Percentiles rank a stretch among this genome's conserved stretches.
These are phyloP conservation scores for Cystobasidium slooffiae DNA, from an alignment of 1,284 basidiomycete genomes.

Conservation along the genomic window DNA sequence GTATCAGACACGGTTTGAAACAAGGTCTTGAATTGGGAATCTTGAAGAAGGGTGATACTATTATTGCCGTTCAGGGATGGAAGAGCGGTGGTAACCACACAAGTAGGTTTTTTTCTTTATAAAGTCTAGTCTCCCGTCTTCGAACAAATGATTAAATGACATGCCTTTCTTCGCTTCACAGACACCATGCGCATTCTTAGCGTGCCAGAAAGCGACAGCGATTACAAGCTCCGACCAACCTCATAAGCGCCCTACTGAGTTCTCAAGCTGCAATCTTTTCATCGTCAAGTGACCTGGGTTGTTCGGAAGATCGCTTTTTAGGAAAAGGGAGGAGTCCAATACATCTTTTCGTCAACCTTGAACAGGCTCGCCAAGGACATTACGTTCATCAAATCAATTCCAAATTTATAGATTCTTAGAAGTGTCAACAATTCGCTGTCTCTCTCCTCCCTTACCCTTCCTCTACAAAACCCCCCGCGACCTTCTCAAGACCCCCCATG, in stretches of 20 bases:
- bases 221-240: constrained; percentile 37
- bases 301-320: too few relatives aligned
- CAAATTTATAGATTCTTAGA: constrained; percentile 12
- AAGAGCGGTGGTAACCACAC: constrained; percentile 93
- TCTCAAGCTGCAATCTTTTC: background rate
- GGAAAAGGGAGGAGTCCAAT: too few relatives aligned
- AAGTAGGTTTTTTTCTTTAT: constrained; percentile 44
- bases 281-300: background rate
- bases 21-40: constrained; percentile 85
- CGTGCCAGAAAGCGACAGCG: constrained; percentile 29
- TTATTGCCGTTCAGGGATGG: constrained; percentile 98
- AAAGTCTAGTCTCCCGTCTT: background rate
- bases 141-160: background rate
- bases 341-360: too few relatives aligned
- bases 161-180: background rate
- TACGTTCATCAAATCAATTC: too few relatives aligned
- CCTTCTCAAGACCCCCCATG: constrained; percentile 15
- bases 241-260: background rate
- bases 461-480: background rate
- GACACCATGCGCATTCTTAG: constrained; percentile 42
- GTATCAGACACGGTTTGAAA: constrained; percentile 86
- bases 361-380: too few relatives aligned
- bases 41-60: constrained; percentile 84
- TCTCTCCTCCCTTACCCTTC: background rate
- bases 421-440: background rate